phyloP scores from a whole-genome alignment of 495 filamentous ascomycete species.

The Friedmanniomyces endolithicus region DNA sequence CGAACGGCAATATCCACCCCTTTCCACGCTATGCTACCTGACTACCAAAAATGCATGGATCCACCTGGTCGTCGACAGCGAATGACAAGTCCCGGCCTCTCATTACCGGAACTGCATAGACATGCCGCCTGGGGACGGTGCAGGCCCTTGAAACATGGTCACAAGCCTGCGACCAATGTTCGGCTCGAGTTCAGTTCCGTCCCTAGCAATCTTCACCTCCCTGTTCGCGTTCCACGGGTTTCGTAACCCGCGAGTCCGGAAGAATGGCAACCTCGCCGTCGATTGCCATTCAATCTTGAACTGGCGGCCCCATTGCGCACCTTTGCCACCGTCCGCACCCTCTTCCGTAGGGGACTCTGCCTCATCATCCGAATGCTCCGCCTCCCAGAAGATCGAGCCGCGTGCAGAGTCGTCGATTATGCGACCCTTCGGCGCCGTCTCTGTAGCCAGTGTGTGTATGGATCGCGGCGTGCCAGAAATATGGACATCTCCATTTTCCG shows the following conservation, averaged over 20 bases:
- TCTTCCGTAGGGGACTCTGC: constrained; percentile 30
- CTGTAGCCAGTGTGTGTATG: constrained; percentile 67
- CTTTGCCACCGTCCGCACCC: constrained; percentile 18
- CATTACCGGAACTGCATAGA: neutral
- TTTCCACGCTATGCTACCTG: too few species aligned
- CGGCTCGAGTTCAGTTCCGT: constrained; percentile 89
- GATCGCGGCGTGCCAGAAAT: constrained; percentile 55
- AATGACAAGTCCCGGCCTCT: neutral
- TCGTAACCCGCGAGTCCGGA: constrained; percentile 76
- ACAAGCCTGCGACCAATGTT: constrained; percentile 64
- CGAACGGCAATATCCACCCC: too few species aligned
- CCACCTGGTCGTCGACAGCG: neutral
- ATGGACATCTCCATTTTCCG: constrained; percentile 40
- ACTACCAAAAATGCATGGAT: too few species aligned
- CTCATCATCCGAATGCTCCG: constrained; percentile 39
- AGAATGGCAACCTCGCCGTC: constrained; percentile 76
- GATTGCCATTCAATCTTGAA: constrained; percentile 91
- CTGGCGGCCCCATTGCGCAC: constrained; percentile 73
- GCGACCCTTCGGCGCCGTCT: constrained; percentile 67
- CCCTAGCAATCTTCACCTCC: constrained; percentile 92
- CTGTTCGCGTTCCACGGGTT: constrained; percentile 95
- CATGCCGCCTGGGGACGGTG: neutral
- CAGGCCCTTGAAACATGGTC: constrained; percentile 48
- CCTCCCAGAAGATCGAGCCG: constrained; percentile 96
- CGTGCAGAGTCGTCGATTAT: constrained; percentile 89